phyloP scores from a whole-genome alignment of 352 stramenopile species.

The Pythium folliculosum region DNA sequence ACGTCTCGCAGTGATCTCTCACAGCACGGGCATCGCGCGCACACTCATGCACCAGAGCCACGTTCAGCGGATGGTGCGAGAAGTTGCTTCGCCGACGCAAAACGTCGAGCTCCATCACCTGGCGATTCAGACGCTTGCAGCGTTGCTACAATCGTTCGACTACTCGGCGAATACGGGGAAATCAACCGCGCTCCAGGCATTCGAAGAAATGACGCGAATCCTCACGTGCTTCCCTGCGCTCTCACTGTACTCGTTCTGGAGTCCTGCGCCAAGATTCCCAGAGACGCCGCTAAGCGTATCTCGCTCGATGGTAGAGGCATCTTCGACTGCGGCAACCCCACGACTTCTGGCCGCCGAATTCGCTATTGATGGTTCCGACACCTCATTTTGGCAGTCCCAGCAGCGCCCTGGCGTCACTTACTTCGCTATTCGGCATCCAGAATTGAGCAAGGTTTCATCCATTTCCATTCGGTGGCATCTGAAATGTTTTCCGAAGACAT shows the following conservation, averaged over 20 bases:
- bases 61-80: slow-evolving; percentile 39
- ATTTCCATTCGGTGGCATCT: slow-evolving; percentile 73
- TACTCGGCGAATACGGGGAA: slow-evolving; percentile 37
- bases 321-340: slow-evolving; percentile 53
- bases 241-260: slow-evolving; percentile 87
- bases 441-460: slow-evolving; percentile 54
- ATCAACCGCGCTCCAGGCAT: slow-evolving; percentile 44
- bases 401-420: slow-evolving; percentile 53
- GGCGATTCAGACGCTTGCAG: slow-evolving; percentile 78
- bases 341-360: slow-evolving; percentile 46
- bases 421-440: slow-evolving; percentile 43
- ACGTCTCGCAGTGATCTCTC: slow-evolving; percentile 76
- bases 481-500: slow-evolving; percentile 55
- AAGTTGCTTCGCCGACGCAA: slow-evolving; percentile 34
- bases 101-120: slow-evolving; percentile 83
- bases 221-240: slow-evolving; percentile 74
- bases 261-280: slow-evolving; percentile 59
- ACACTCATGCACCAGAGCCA: slow-evolving; percentile 56
- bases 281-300: slow-evolving; percentile 53
- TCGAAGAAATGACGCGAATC: slow-evolving; percentile 78
- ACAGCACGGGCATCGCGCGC: slow-evolving; percentile 70
- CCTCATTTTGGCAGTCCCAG: slow-evolving; percentile 81
- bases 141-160: slow-evolving; percentile 73
- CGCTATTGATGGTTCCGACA: slow-evolving; percentile 54
- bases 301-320: slow-evolving; percentile 52